Conservation (phyloP, 2,329 filamentous ascomycete species). For the Orbilia oligospora region DNA sequence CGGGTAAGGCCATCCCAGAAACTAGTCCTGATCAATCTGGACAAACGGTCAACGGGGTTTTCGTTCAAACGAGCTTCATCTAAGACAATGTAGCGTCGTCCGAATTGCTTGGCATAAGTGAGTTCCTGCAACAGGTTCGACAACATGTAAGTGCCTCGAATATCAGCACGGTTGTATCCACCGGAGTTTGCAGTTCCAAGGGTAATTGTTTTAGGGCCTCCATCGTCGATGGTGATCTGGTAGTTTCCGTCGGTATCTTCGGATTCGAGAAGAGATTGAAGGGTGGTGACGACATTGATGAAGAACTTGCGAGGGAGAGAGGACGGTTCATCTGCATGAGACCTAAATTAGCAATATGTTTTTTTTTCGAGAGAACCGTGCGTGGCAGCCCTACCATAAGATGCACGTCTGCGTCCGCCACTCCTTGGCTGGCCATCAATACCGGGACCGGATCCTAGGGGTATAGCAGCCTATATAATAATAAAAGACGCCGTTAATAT, state of each 20-base stretch:
- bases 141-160: conserved; percentile 96
- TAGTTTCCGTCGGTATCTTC: conserved; percentile 96
- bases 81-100: conserved; percentile 88
- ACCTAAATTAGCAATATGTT: conserved; percentile 9
- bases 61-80: conserved; percentile 93
- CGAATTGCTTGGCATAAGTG: conserved; percentile 90
- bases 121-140: conserved; percentile 97
- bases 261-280: conserved; percentile 82
- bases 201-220: conserved; percentile 89
- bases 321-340: conserved; percentile 77
- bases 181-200: conserved; percentile 88
- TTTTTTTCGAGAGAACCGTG: not conserved
- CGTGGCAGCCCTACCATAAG: conserved; percentile 66
- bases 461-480: conserved; percentile 50
- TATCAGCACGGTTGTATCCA: conserved; percentile 87
- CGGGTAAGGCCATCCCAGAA: conserved; percentile 95
- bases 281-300: conserved; percentile 86
- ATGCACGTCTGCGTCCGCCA: conserved; percentile 60
- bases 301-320: conserved; percentile 82
- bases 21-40: conserved; percentile 85
- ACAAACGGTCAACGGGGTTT: conserved; percentile 90
- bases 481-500: not conserved
- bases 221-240: conserved; percentile 98
- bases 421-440: conserved; percentile 54
- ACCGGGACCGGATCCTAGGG: conserved; percentile 27